These are phyloP conservation scores for Solanum stenotomum DNA, from an alignment of 257 asterid genomes.

Conservation along the genomic window DNA sequence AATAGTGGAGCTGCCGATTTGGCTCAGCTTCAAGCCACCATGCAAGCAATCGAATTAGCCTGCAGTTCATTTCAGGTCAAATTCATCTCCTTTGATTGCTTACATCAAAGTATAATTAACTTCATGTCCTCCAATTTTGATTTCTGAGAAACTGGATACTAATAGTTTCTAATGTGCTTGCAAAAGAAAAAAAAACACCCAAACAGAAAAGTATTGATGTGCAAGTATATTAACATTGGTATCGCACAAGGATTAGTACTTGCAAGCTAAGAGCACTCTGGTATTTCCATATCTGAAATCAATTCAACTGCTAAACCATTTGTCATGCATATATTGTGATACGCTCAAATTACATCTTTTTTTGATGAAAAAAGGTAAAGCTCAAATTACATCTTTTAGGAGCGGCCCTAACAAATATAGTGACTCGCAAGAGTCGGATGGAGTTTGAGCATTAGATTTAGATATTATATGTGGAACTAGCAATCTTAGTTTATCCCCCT, in stretches of 20 bases:
- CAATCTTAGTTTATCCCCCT: neutral
- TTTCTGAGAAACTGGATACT: neutral
- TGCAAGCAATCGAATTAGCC: constrained; percentile 81
- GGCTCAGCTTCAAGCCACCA: constrained; percentile 71
- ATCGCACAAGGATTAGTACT: neutral
- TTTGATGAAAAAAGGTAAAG: neutral
- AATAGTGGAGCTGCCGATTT: constrained; percentile 38
- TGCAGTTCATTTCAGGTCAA: constrained; percentile 77
- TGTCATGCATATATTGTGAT: neutral
- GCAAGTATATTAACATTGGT: neutral
- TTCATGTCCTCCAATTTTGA: neutral
- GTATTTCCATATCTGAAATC: neutral
- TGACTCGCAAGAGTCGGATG: neutral
- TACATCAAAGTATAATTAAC: neutral
- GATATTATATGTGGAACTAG: neutral
- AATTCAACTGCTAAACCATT: neutral
- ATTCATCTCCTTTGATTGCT: neutral
- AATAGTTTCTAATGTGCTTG: neutral
- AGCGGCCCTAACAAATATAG: neutral
- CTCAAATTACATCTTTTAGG: neutral
- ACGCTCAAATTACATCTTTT: neutral
- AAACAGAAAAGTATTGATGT: neutral
- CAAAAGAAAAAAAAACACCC: neutral
- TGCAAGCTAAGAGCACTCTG: neutral
- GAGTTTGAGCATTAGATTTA: neutral